These are phyloP conservation scores for Xylariomycetidae sp. DNA, from an alignment of 2,329 filamentous ascomycete genomes.

Conservation along the genomic window DNA sequence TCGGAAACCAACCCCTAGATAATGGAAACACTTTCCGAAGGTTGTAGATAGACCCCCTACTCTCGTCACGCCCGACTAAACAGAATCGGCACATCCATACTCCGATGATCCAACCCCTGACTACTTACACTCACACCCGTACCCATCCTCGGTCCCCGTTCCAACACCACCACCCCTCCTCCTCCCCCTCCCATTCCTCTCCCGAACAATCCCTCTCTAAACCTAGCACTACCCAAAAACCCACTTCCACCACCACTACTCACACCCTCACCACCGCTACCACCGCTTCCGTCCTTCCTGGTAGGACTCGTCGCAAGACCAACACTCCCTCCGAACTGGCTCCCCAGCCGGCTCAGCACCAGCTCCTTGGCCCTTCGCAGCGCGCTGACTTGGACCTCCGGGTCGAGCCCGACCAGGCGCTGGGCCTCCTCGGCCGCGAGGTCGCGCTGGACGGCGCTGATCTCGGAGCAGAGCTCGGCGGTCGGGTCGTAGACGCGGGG, in stretches of 20 bases:
- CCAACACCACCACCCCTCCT: conserved; percentile 17
- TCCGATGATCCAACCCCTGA: conserved; percentile 32
- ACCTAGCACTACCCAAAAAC: conserved; percentile 31
- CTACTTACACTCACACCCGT: background rate
- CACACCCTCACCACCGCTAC: conserved; percentile 21
- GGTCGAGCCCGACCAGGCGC: conserved; percentile 52
- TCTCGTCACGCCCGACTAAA: conserved; percentile 37
- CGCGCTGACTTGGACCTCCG: conserved; percentile 48
- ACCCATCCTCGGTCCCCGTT: conserved; percentile 3
- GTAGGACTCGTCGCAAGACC: conserved; percentile 5
- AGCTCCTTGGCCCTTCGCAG: conserved; percentile 56
- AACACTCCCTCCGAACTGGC: conserved; percentile 49
- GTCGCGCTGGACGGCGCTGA: conserved; percentile 55
- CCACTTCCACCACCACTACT: conserved; percentile 26
- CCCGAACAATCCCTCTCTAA: conserved; percentile 40
- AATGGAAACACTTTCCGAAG: no score
- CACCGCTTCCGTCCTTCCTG: conserved; percentile 24
- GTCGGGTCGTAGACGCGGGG: conserved; percentile 53
- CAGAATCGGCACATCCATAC: conserved; percentile 57
- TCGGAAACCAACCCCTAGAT: no score
- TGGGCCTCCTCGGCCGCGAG: conserved; percentile 53
- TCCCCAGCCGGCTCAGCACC: conserved; percentile 54
- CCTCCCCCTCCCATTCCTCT: conserved; percentile 21
- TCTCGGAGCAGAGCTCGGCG: conserved; percentile 36
- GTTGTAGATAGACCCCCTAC: no score